A percentile compares a stretch with the other conserved stretches of the same genome.
Evolutionary conservation across 2,329 filamentous ascomycete species (phyloP).

Genomic region (Colletotrichum sp.): DNA sequence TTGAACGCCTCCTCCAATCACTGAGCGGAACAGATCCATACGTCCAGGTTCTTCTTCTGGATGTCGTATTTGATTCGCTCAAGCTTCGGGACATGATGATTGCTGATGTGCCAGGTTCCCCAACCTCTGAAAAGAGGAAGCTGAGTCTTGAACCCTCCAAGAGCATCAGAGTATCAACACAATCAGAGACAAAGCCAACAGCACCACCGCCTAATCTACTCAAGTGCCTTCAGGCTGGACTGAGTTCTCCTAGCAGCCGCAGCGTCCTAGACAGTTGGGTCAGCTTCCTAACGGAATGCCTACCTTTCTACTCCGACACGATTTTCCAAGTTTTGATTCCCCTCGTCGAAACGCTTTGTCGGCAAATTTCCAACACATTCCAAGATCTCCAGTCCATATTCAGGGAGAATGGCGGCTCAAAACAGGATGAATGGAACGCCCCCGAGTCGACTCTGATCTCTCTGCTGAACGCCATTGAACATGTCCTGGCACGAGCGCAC

Average conservation of each 20-base stretch:
- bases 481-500: slow-evolving; percentile 86
- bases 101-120: slow-evolving; percentile 45
- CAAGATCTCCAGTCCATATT: slow-evolving; percentile 72
- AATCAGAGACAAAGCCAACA: slow-evolving; percentile 31
- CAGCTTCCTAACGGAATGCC: slow-evolving; percentile 78
- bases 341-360: slow-evolving; percentile 87
- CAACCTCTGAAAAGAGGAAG: slow-evolving; percentile 51
- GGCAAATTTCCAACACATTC: slow-evolving; percentile 77
- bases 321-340: slow-evolving; percentile 93
- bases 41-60: slow-evolving; percentile 78
- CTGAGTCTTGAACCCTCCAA: slow-evolving; percentile 46
- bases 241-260: slow-evolving; percentile 76
- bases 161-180: slow-evolving; percentile 42
- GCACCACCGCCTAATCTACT: slow-evolving; percentile 75
- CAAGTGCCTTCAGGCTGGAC: slow-evolving; percentile 82
- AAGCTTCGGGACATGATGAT: slow-evolving; percentile 61
- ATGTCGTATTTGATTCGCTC: slow-evolving; percentile 76
- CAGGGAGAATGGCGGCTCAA: slow-evolving; percentile 30
- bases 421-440: slow-evolving; percentile 34
- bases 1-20: slow-evolving; percentile 69
- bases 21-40: slow-evolving; percentile 68
- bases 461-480: slow-evolving; percentile 92
- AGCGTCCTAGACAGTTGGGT: slow-evolving; percentile 92
- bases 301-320: slow-evolving; percentile 82
- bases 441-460: slow-evolving; percentile 79